These are phyloP conservation scores for Microcyclosporella mali DNA, from an alignment of 2,329 filamentous ascomycete species.

Conservation along the genomic window DNA sequence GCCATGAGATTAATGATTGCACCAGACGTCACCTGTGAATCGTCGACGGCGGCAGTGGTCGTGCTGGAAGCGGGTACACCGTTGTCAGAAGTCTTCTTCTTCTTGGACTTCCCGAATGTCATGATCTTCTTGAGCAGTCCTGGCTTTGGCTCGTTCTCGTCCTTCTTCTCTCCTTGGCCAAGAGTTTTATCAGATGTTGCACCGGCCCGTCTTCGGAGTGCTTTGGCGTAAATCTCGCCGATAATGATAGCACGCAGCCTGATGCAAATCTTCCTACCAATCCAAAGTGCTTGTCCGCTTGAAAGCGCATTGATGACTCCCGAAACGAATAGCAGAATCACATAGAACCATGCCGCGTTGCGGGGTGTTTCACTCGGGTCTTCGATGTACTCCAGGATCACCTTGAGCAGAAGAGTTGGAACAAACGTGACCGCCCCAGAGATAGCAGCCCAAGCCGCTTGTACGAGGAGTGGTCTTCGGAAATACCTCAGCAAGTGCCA, in stretches of 20 bases:
- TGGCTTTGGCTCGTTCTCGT: conserved; percentile 36
- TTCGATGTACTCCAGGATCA: conserved; percentile 92
- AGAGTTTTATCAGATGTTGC: conserved; percentile 67
- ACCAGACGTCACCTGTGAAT: conserved; percentile 79
- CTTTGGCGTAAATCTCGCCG: conserved; percentile 95
- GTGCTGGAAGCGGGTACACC: conserved; percentile 34
- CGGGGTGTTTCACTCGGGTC: conserved; percentile 65
- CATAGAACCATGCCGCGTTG: conserved; percentile 93
- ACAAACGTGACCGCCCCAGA: conserved; percentile 82
- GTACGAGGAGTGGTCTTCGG: conserved; percentile 64
- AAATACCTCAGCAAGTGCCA: conserved; percentile 83
- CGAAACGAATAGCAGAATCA: conserved; percentile 79
- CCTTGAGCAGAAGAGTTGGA: conserved; percentile 82
- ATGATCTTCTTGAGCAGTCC: conserved; percentile 43
- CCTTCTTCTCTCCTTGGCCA: conserved; percentile 45
- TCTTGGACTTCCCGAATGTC: conserved; percentile 56
- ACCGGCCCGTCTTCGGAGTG: conserved; percentile 81
- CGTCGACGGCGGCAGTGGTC: conserved; percentile 22
- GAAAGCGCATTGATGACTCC: conserved; percentile 75
- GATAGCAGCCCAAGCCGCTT: conserved; percentile 73
- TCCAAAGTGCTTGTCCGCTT: conserved; percentile 83
- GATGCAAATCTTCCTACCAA: conserved; percentile 90
- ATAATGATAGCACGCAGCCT: conserved; percentile 90
- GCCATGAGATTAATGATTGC: conserved; percentile 99
- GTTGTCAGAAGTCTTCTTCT: conserved; percentile 35